Percentiles rank a stretch among this genome's conserved stretches.
Conservation (phyloP, 257 asterid species). For the Handroanthus guayacan region DNA sequence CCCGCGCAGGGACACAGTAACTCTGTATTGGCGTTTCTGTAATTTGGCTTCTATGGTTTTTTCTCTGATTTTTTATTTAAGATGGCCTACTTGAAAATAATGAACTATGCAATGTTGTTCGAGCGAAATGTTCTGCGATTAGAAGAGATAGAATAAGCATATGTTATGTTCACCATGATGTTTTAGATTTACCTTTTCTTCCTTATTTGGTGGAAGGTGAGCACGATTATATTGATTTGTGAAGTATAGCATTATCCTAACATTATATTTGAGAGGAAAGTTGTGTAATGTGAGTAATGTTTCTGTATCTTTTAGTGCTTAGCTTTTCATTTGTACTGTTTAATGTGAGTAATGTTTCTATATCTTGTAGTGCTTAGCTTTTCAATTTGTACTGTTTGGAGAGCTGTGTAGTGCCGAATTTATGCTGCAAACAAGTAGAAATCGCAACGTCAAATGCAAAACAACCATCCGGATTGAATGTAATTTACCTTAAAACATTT, state of each 20-base stretch:
- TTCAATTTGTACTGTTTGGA: neutral
- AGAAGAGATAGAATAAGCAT: slow-evolving; percentile 1
- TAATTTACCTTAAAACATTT: neutral
- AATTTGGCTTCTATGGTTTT: neutral
- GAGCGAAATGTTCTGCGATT: slow-evolving; percentile 7
- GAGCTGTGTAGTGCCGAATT: slow-evolving; percentile 8
- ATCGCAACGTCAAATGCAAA: neutral
- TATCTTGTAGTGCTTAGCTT: neutral
- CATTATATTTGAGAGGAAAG: neutral
- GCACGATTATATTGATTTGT: neutral
- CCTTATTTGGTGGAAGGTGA: neutral
- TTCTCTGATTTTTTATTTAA: too few species aligned
- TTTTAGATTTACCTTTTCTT: neutral
- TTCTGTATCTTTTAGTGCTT: neutral
- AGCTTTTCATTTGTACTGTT: neutral
- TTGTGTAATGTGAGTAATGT: neutral
- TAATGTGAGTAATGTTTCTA: neutral
- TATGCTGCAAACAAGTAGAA: neutral
- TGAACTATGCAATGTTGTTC: neutral
- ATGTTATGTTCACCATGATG: neutral
- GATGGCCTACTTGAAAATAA: neutral
- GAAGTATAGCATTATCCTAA: neutral
- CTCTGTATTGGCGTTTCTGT: slow-evolving; percentile 12
- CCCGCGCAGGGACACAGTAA: neutral
- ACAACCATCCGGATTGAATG: neutral